Evolutionary conservation across 2,329 filamentous ascomycete genomes (phyloP).

Genomic region (Xylaria digitata): DNA sequence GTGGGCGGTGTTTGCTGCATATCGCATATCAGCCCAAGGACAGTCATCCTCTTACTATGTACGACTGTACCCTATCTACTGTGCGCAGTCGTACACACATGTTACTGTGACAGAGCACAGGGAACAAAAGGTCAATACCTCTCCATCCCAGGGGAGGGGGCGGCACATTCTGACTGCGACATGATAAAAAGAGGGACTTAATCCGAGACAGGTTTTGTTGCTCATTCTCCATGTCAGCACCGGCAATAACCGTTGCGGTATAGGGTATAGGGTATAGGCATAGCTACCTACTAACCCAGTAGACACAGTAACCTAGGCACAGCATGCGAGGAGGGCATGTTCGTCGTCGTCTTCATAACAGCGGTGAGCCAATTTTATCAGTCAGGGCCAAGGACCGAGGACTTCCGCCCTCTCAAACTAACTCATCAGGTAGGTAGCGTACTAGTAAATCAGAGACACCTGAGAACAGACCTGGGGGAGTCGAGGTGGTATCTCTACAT

Average conservation of each 20-base stretch:
- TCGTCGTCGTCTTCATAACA: conserved; percentile 21
- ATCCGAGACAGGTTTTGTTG: conserved; percentile 35
- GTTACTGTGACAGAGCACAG: conserved; percentile 16
- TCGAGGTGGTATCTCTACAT: conserved; percentile 11
- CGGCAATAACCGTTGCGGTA: conserved; percentile 32
- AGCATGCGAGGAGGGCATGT: not conserved
- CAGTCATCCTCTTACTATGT: conserved; percentile 13
- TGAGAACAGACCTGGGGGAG: conserved; percentile 1
- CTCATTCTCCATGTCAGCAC: conserved; percentile 19
- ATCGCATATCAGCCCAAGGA: conserved; percentile 29
- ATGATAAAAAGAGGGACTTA: conserved; percentile 28
- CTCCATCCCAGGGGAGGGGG: conserved; percentile 1
- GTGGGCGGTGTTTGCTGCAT: conserved; percentile 1
- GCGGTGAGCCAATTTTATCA: conserved; percentile 35
- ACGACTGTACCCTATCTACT: conserved; percentile 4
- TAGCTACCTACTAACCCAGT: no score
- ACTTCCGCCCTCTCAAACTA: conserved; percentile 23
- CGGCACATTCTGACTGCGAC: conserved; percentile 28
- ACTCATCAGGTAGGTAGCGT: conserved; percentile 13
- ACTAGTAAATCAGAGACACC: conserved; percentile 6
- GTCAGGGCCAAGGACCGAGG: conserved; percentile 29
- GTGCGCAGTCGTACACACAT: not conserved
- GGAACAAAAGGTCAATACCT: conserved; percentile 12
- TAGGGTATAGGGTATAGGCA: conserved; percentile 2
- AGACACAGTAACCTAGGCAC: conserved; percentile 13